Conservation (phyloP, 139 green algal species). For the Chlorella sp. region DNA sequence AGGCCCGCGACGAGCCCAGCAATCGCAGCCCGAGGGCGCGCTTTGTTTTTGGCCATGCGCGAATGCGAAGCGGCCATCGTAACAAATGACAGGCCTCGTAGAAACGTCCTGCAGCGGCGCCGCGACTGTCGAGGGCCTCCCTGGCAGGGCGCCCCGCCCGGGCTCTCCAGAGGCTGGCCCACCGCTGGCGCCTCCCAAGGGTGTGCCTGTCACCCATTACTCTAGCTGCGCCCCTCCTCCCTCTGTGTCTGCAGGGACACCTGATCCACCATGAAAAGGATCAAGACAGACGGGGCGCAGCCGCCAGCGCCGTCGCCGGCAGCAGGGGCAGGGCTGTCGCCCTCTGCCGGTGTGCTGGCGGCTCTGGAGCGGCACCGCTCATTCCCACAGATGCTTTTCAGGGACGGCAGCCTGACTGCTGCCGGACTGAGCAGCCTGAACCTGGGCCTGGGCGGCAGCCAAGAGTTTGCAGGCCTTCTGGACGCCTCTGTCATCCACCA, state of each 20-base stretch:
- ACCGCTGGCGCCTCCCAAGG: too few species aligned
- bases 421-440: neutral
- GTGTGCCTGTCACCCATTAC: too few species aligned
- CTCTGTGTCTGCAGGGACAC: neutral
- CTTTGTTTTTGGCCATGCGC: too few species aligned
- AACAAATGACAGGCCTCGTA: too few species aligned
- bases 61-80: too few species aligned
- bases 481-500: neutral
- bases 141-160: too few species aligned
- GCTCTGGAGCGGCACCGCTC: neutral
- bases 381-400: neutral
- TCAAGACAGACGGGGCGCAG: neutral
- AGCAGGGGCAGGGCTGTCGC: neutral
- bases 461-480: constrained; percentile 6
- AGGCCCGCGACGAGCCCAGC: too few species aligned
- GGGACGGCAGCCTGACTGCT: neutral
- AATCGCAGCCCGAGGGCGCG: too few species aligned
- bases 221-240: too few species aligned
- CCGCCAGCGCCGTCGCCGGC: neutral
- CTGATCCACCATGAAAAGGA: neutral
- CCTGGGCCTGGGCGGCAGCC: constrained; percentile 3
- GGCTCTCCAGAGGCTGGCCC: too few species aligned
- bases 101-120: too few species aligned
- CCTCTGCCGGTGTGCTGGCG: neutral
- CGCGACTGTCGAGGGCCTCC: too few species aligned